Evolutionary conservation across 306 rosid species (phyloP), one percentile per base, ranked within the genome.

Genomic region (Inga leiocalycina): DNA sequence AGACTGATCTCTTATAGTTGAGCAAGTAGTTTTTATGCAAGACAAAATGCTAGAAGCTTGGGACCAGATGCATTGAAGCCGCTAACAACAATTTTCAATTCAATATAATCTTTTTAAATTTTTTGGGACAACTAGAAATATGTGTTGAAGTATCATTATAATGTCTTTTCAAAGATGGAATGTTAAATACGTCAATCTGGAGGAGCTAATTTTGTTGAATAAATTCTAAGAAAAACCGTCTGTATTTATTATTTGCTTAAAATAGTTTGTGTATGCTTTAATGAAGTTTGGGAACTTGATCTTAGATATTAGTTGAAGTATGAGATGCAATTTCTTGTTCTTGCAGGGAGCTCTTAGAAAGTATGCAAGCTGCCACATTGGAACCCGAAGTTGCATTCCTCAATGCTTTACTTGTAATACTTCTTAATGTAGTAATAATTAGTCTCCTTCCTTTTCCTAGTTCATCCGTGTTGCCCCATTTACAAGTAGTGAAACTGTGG

Each of bases 331-430:
- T 81, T 64, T 73, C 56, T n/a, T 87, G 73, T 27, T 75, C 78
- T 87, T 76, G 78, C 87, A 92, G 98, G 95, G 97, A 95, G 52
- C 94, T 95, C 81, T 89, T 92, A 79, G 93, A 90, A 69, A 84
- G 86, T 37, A 91, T 95, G 96, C 97, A 92, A 86, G 88, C 96
- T 35, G 93, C 91, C 75, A 91, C 96, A 16, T 80, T 93, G 90
- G 97, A 93, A 56, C 94, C 99, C 22, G 97, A 95, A 95, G 93
- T 86, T 80, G 90, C 96, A 4, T 87, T 95, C 87, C 93, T 95
- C 82, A 93, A 90, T 85, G 96, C 99, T 75, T 89, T 85, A 66
- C 99, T 93, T 70, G 98, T 93, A 85, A 67, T 61, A 16, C 83
- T 77, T 73, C 17, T 77, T 79, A 61, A 62, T 79, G 48, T 49